These are phyloP conservation scores for Pythium guiyangense DNA, from an alignment of 352 stramenopile species.

Conservation along the genomic window DNA sequence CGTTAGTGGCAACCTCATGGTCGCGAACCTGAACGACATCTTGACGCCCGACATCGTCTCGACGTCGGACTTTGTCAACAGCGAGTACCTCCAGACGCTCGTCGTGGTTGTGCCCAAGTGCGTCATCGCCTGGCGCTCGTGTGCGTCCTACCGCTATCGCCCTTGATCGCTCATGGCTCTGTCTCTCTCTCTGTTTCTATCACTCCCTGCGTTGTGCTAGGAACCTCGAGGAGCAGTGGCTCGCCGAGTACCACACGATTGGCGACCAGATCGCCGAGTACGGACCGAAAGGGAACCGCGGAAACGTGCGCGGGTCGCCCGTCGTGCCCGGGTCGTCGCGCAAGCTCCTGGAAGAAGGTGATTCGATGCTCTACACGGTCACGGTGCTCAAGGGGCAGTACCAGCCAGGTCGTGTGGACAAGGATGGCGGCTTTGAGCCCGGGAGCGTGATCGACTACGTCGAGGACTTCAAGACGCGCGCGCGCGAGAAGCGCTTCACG, in stretches of 20 bases:
- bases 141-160: no score
- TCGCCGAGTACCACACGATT: conserved; percentile 86
- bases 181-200: neutral
- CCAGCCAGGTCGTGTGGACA: conserved; percentile 76
- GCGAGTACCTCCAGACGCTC: conserved; percentile 96
- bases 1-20: conserved; percentile 89
- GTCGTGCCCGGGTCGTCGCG: conserved; percentile 92
- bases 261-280: conserved; percentile 88
- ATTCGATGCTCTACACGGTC: conserved; percentile 92
- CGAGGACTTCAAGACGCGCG: conserved; percentile 91
- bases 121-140: neutral
- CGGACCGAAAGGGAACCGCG: conserved; percentile 87
- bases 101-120: conserved; percentile 93
- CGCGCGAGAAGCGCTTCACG: conserved; percentile 92
- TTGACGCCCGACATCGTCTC: conserved; percentile 90
- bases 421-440: conserved; percentile 87
- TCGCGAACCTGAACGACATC: conserved; percentile 93
- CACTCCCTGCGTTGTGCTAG: conserved; percentile 16
- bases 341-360: conserved; percentile 90
- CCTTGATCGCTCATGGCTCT: no score
- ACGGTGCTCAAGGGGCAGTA: conserved; percentile 96
- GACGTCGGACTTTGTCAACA: conserved; percentile 91
- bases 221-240: conserved; percentile 87
- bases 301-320: conserved; percentile 91
- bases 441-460: conserved; percentile 94